Conservation (phyloP, 2,329 filamentous ascomycete genomes). For the Acarospora socialis region DNA sequence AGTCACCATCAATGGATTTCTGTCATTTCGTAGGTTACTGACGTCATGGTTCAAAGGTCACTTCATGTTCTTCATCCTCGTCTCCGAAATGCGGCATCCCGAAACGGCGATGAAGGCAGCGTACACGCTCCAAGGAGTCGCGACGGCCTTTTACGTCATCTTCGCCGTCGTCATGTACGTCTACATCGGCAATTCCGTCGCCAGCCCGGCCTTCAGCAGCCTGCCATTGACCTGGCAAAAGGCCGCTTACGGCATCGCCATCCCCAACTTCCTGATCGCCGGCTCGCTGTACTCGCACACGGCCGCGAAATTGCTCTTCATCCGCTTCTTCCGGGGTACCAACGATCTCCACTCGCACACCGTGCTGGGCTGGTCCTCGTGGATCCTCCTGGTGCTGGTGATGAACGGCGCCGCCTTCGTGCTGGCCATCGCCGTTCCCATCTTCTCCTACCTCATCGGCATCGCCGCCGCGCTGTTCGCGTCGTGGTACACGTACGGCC, state of each 20-base stretch:
- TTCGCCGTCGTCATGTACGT: conserved; percentile 38
- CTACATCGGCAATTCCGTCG: conserved; percentile 33
- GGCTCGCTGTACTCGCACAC: conserved; percentile 38
- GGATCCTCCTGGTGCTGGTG: conserved; percentile 33
- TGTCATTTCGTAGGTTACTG: not conserved
- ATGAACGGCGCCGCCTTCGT: conserved; percentile 31
- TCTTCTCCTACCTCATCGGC: conserved; percentile 40
- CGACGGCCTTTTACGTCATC: conserved; percentile 37
- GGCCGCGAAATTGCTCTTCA: conserved; percentile 37
- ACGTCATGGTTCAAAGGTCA: conserved; percentile 17
- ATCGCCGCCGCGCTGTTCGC: conserved; percentile 38
- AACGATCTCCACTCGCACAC: conserved; percentile 36
- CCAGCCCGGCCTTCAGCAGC: conserved; percentile 35
- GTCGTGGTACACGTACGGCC: conserved; percentile 40
- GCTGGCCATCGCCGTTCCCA: conserved; percentile 35
- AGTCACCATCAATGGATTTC: not conserved
- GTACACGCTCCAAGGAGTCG: conserved; percentile 35
- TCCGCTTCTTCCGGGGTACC: conserved; percentile 33
- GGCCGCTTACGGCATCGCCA: conserved; percentile 27
- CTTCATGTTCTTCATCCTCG: conserved; percentile 41
- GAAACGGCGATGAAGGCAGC: conserved; percentile 39
- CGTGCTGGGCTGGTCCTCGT: conserved; percentile 31
- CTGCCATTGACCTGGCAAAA: conserved; percentile 33
- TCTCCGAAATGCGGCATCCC: conserved; percentile 39
- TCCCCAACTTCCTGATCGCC: conserved; percentile 38